Conservation (phyloP, 148 eudicot genomes). For the Linanthus parryae region DNA sequence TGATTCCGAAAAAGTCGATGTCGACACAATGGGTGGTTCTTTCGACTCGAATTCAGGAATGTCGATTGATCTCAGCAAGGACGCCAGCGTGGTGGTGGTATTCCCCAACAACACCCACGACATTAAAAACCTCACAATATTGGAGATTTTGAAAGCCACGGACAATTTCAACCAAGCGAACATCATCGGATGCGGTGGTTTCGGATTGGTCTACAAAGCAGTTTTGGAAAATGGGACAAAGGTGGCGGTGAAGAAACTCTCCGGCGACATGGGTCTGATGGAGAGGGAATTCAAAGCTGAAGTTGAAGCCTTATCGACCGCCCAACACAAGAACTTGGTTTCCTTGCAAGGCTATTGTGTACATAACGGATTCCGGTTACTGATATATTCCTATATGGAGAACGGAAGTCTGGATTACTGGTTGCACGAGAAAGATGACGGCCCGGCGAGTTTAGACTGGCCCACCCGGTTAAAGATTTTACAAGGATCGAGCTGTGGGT, state of each 20-base stretch:
- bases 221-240: slow-evolving; percentile 55
- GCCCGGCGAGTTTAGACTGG: slow-evolving; percentile 73
- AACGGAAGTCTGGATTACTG: slow-evolving; percentile 94
- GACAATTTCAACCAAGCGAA: slow-evolving; percentile 81
- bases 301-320: slow-evolving; percentile 79
- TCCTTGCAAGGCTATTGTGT: slow-evolving; percentile 81
- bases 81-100: slow-evolving; percentile 52
- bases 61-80: slow-evolving; percentile 32
- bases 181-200: slow-evolving; percentile 92
- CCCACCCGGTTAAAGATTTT: slow-evolving; percentile 63
- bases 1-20: slow-evolving; percentile 32
- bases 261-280: slow-evolving; percentile 90
- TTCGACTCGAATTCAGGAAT: slow-evolving; percentile 35
- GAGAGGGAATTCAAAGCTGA: slow-evolving; percentile 93
- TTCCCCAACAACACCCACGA: slow-evolving; percentile 47
- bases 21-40: slow-evolving; percentile 34
- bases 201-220: slow-evolving; percentile 91
- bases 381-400: slow-evolving; percentile 87
- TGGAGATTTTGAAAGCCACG: slow-evolving; percentile 71
- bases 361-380: slow-evolving; percentile 62
- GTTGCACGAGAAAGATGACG: slow-evolving; percentile 81
- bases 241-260: slow-evolving; percentile 82
- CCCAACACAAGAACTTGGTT: slow-evolving; percentile 78
- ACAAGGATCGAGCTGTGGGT: slow-evolving; percentile 67
- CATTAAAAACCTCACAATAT: slow-evolving; percentile 48